Conservation (phyloP, 768 basidiomycete genomes). For the Mycena vitilis region DNA sequence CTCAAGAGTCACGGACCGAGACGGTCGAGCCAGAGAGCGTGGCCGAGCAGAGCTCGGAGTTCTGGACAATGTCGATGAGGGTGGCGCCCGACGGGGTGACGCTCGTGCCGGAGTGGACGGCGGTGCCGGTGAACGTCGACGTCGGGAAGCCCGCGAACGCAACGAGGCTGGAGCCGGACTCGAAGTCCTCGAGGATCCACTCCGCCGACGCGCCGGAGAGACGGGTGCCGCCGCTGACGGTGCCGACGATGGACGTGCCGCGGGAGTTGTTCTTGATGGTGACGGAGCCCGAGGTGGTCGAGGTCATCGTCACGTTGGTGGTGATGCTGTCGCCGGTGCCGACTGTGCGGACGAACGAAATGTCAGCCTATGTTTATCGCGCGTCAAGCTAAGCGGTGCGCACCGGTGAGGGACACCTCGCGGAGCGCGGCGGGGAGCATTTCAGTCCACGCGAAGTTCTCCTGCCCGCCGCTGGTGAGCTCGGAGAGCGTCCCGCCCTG, state of each 20-base stretch:
- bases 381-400: neutral
- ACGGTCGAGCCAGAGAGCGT: constrained; percentile 30
- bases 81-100: constrained; percentile 21
- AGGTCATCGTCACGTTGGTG: constrained; percentile 27
- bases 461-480: constrained; percentile 21
- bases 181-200: constrained; percentile 34
- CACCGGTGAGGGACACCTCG: constrained; percentile 25
- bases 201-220: constrained; percentile 26
- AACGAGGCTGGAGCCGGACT: constrained; percentile 17
- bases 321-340: constrained; percentile 27
- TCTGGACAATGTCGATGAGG: constrained; percentile 30
- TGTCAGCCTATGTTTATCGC: neutral
- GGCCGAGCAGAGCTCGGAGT: constrained; percentile 31
- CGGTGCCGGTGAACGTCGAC: constrained; percentile 27
- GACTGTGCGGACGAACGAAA: constrained; percentile 12
- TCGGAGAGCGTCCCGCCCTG: constrained; percentile 30
- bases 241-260: constrained; percentile 30
- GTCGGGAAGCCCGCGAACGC: constrained; percentile 30
- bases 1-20: constrained; percentile 20
- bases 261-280: constrained; percentile 22
- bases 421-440: constrained; percentile 28
- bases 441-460: constrained; percentile 33
- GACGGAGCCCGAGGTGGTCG: constrained; percentile 26
- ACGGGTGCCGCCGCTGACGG: constrained; percentile 29
- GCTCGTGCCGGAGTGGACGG: constrained; percentile 18